Evolutionary conservation across 2,329 filamentous ascomycete genomes (phyloP), one percentile per base, ranked within the genome.

Genomic region (Alternaria brassicae): DNA sequence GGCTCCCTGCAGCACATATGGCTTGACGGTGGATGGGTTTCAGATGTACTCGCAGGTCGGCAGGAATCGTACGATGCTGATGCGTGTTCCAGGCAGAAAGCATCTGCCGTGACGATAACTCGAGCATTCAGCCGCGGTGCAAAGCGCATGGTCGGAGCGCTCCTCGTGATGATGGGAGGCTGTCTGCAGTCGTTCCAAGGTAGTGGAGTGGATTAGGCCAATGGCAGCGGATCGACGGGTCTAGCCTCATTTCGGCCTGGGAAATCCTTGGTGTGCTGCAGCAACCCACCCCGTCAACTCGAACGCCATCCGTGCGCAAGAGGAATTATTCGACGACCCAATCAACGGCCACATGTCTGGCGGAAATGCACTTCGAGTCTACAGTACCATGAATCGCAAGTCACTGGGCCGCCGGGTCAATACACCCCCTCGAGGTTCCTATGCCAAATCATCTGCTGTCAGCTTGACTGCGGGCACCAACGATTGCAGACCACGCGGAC

Each of bases 191-290:
- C 44, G n/a, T 13, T 30, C 17, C n/a, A n/a, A n/a, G n/a, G n/a
- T n/a, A n/a, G n/a, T n/a, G n/a, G 34, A 55, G 27, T n/a, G 56
- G 55, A 62, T 62, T 51, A 49, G 50, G 51, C 52, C 45, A 53
- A 52, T 45, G 27, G 44, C 52, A 52, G 32, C 34, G 30, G 60
- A 67, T 63, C 58, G 56, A 48, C 57, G 53, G 44, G 6, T 30
- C 27, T 42, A 47, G 51, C 27, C 56, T 60, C 54, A 47, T 61
- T 59, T 56, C 44, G 56, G 53, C 54, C 42, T 45, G 32, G 47
- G 39, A 25, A 66, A 62, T 61, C 59, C 63, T 66, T 62, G n/a
- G n/a, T 54, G 53, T 36, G 42, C 39, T 54, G 53, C 44, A 45
- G 51, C 37, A 17, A 30, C 36, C 50, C 36, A 41, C 23, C 28